These are phyloP conservation scores for Thraustochytrium striatum DNA, from an alignment of 352 stramenopile species.

Conservation along the genomic window DNA sequence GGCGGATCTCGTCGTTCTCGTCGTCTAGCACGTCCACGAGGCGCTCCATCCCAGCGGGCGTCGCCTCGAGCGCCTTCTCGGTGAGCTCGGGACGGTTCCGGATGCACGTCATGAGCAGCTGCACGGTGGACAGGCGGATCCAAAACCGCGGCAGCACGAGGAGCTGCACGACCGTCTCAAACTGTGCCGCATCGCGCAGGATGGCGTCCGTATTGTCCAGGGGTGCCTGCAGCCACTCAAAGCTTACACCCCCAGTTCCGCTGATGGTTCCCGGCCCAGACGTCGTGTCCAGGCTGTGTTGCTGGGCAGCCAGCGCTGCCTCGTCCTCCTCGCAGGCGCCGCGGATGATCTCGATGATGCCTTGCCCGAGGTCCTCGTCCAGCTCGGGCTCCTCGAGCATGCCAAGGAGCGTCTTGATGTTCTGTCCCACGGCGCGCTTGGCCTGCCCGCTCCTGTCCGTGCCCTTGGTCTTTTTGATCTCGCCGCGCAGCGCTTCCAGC, in stretches of 20 bases:
- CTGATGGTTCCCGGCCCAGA: neutral
- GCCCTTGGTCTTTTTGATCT: neutral
- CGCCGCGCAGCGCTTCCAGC: neutral
- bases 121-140: slow-evolving; percentile 17
- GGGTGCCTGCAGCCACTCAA: slow-evolving; percentile 34
- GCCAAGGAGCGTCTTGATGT: neutral
- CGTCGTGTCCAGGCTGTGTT: neutral
- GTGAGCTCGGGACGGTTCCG: slow-evolving; percentile 14
- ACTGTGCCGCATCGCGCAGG: neutral
- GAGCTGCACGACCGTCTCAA: neutral
- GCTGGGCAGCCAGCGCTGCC: neutral
- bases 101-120: slow-evolving; percentile 15
- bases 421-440: slow-evolving; percentile 2
- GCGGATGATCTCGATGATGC: neutral
- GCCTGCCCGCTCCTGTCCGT: neutral
- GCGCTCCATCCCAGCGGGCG: slow-evolving; percentile 48
- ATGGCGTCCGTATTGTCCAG: slow-evolving; percentile 25
- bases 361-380: slow-evolving; percentile 25
- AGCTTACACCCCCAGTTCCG: slow-evolving; percentile 19
- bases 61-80: slow-evolving; percentile 50
- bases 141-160: neutral
- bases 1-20: slow-evolving; percentile 50
- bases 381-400: neutral
- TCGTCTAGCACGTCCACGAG: slow-evolving; percentile 51
- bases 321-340: neutral